Base-by-base conservation (phyloP, 148 eudicot species). In the Rhododendron vialii region DNA sequence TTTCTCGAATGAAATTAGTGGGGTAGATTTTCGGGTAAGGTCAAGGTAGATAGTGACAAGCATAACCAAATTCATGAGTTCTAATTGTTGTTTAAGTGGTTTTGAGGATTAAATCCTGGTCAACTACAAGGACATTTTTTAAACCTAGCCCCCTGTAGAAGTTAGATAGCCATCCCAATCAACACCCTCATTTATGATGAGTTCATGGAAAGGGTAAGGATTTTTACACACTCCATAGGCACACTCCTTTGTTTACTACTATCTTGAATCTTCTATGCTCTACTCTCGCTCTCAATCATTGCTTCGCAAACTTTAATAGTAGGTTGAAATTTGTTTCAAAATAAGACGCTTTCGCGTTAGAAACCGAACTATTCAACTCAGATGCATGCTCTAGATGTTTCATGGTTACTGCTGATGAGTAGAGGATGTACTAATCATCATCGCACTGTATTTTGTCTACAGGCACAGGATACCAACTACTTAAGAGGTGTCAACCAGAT, bases 401-500 rank as follows among this genome's bases (percentile, higher is more conserved):
- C 77, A 38, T 83, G 55, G 53, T 83, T 83, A 65, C 51, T n/a
- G 26, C 73, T 82, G 9, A 82, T 82, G 9, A 82, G 76, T 69
- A 36, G 75, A 22, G 36, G 79, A 30, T 73, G 77, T 53, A 36
- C 71, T 88, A 85, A 89, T 87, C 51, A 89, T 87, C 51, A 47
- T 87, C 78, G 79, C 82, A 55, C 48, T 81, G 75, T 87, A 82
- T 89, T 86, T 89, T 2, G n/a, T 84, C 88, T 59, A 30, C 76
- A 69, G 75, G 75, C 85, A 86, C 92, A 94, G 95, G 94, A 93
- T 82, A 88, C 87, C 89, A 92, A 90, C 88, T 92, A 87, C 91
- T 48, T 93, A 83, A 87, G 93, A 88, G 95, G 88, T 83, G 89
- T 87, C 88, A 92, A 88, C 90, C 93, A 92, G 89, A 93, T 85